Percentiles rank a stretch among this genome's conserved stretches.
phyloP scores from a whole-genome alignment of 306 rosid species.

The Vigna reflexopilosa region DNA sequence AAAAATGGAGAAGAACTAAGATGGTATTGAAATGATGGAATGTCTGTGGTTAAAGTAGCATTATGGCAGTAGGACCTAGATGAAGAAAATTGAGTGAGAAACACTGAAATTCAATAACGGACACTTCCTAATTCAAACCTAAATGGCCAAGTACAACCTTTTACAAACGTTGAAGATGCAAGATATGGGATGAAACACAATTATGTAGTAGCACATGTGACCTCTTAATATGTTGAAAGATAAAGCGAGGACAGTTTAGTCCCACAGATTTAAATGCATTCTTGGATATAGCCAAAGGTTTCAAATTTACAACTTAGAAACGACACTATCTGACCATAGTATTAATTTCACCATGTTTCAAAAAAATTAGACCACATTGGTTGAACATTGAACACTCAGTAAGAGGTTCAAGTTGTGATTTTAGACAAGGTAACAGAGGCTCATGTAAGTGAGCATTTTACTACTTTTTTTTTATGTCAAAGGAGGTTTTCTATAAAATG shows the following conservation, averaged over 20 bases:
- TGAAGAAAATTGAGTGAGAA: background rate
- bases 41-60: background rate
- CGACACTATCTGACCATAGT: background rate
- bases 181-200: background rate
- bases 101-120: background rate
- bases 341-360: background rate
- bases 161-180: background rate
- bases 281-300: constrained; percentile 3
- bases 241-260: background rate
- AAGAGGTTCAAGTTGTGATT: background rate
- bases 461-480: background rate
- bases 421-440: background rate
- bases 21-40: background rate
- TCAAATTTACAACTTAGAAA: background rate
- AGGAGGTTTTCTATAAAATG: background rate
- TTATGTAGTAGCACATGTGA: background rate
- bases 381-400: background rate
- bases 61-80: background rate
- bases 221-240: background rate
- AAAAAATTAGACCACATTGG: background rate
- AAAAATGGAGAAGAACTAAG: background rate
- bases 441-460: background rate
- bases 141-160: background rate
- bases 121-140: background rate
- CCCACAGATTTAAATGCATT: background rate